Evolutionary conservation across 2,329 filamentous ascomycete genomes (phyloP).

Genomic region (Talaromyces rugulosus): DNA sequence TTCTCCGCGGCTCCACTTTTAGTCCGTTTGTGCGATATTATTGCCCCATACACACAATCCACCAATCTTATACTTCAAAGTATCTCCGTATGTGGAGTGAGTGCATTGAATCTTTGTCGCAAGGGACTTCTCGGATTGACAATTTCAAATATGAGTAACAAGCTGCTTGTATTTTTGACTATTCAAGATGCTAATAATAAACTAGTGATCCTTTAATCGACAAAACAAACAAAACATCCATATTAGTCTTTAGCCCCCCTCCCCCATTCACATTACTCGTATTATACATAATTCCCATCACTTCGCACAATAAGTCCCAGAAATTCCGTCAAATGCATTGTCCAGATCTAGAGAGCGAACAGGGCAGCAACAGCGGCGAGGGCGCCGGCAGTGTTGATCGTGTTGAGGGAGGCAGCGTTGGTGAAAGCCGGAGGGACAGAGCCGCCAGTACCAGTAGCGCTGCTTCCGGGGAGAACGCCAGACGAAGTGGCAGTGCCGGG

Average conservation of each 20-base stretch:
- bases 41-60: neutral
- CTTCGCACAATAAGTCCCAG: neutral
- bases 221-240: neutral
- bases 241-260: neutral
- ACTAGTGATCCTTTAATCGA: neutral
- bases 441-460: constrained; percentile 5
- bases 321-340: neutral
- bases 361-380: constrained; percentile 16
- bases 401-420: constrained; percentile 15
- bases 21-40: neutral
- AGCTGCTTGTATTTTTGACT: neutral
- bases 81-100: neutral
- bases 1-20: neutral
- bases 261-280: neutral
- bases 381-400: constrained; percentile 14
- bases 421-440: constrained; percentile 11
- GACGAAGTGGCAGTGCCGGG: constrained; percentile 9
- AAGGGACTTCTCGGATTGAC: neutral
- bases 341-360: constrained; percentile 15
- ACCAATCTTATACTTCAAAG: neutral
- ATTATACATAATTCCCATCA: neutral
- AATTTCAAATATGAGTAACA: neutral
- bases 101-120: neutral
- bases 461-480: constrained; percentile 2
- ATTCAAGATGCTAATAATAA: neutral